Percentiles rank a stretch among this genome's conserved stretches.
phyloP scores from a whole-genome alignment of 176 grass and related monocot species.

The Phyllostachys edulis region DNA sequence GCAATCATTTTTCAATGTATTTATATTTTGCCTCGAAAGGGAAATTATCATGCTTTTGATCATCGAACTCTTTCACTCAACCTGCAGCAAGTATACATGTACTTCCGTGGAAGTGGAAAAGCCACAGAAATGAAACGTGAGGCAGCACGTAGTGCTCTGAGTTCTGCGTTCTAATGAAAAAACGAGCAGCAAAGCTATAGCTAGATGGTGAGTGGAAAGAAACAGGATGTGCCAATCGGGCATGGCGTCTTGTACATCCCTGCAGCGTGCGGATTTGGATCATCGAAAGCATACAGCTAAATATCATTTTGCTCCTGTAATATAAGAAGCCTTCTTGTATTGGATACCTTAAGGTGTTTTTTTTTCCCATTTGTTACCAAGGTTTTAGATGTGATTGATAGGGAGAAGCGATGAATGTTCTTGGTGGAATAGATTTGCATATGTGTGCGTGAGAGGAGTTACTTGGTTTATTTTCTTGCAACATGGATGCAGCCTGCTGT shows the following conservation, averaged over 20 bases:
- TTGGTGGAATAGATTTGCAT: constrained; percentile 17
- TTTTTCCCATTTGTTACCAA: constrained; percentile 17
- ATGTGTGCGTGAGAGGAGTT: neutral
- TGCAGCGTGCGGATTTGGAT: constrained; percentile 13
- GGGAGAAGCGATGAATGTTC: neutral
- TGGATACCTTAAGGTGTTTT: neutral
- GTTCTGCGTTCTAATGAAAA: constrained; percentile 68
- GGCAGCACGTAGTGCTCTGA: constrained; percentile 69
- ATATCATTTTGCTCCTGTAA: constrained; percentile 38
- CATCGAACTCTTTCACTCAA: neutral
- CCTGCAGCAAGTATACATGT: constrained; percentile 93
- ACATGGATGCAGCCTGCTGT: neutral
- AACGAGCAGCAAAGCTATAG: neutral
- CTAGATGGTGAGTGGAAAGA: constrained; percentile 26
- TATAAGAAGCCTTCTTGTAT: constrained; percentile 19
- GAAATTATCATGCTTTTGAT: neutral
- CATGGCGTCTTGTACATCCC: constrained; percentile 31
- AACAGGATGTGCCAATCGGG: constrained; percentile 4
- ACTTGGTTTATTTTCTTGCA: neutral
- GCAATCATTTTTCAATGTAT: neutral
- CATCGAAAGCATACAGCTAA: neutral
- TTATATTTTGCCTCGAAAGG: too few relatives aligned
- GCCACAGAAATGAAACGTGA: constrained; percentile 72
- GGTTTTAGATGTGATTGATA: constrained; percentile 40
- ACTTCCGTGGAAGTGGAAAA: constrained; percentile 94